Conservation (phyloP, 352 stramenopile genomes). For the Phytophthora pistaciae region DNA sequence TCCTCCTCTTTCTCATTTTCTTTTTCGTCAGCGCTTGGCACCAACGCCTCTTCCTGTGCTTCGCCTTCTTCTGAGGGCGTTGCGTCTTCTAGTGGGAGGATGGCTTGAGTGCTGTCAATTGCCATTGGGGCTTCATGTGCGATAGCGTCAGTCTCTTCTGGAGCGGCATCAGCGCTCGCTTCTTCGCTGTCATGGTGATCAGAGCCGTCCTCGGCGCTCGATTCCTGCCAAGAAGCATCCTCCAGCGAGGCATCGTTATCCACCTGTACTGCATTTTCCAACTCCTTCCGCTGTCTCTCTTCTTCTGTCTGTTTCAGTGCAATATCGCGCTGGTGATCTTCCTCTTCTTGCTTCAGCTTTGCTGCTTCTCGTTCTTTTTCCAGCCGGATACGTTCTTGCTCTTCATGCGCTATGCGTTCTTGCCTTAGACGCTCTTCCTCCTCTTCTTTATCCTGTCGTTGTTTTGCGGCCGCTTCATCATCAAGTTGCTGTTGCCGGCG, state of each 20-base stretch:
- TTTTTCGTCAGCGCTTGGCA: neutral
- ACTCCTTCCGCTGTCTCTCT: conserved; percentile 7
- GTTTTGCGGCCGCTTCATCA: conserved; percentile 21
- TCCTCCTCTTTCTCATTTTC: neutral
- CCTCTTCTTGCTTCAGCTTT: conserved; percentile 26
- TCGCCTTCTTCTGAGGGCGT: neutral
- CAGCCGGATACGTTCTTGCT: conserved; percentile 12
- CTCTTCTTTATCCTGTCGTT: conserved; percentile 18
- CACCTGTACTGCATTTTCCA: neutral
- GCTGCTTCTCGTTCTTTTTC: conserved; percentile 14
- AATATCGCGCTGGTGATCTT: conserved; percentile 10
- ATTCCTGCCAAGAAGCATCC: conserved; percentile 7
- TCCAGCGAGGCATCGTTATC: neutral
- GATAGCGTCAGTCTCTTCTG: neutral
- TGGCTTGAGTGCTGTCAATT: neutral
- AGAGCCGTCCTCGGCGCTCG: neutral
- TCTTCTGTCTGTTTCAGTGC: neutral
- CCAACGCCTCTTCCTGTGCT: neutral
- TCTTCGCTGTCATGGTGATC: neutral
- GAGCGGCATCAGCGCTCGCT: neutral
- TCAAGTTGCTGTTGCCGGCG: conserved; percentile 28
- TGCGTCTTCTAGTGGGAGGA: neutral
- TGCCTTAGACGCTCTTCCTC: conserved; percentile 29
- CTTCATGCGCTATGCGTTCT: conserved; percentile 8
- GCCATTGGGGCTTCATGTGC: neutral